phyloP scores from a whole-genome alignment of 176 grass and related monocot genomes.

The Secale cereale region DNA sequence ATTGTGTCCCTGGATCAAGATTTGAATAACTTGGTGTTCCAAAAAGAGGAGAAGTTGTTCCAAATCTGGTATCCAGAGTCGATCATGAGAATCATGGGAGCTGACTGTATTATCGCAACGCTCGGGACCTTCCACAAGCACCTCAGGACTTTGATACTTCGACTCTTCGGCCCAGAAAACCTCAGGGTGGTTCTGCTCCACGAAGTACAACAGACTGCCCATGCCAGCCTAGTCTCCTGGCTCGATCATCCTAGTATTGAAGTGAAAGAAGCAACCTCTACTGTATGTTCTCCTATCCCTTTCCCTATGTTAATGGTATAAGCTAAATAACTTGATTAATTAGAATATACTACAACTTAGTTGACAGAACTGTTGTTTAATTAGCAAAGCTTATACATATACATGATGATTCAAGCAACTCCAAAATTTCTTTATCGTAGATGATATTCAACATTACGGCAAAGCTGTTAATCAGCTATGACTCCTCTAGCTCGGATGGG shows the following conservation, averaged over 20 bases:
- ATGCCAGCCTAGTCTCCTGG: constrained; percentile 37
- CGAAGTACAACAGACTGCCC: constrained; percentile 22
- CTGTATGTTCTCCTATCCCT: background rate
- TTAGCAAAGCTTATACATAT: background rate
- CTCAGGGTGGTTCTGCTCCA: constrained; percentile 20
- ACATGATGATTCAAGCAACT: background rate
- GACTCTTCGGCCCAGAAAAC: constrained; percentile 43
- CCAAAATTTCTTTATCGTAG: background rate
- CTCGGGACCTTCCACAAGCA: constrained; percentile 48
- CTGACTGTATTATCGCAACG: constrained; percentile 19
- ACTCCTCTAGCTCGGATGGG: constrained; percentile 12
- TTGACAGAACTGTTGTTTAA: background rate
- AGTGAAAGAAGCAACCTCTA: constrained; percentile 39
- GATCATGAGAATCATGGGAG: constrained; percentile 46
- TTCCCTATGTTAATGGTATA: no score
- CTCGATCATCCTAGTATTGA: constrained; percentile 12
- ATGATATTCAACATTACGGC: constrained; percentile 65
- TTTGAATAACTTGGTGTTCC: constrained; percentile 33
- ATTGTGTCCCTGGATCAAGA: constrained; percentile 35
- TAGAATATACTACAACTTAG: background rate
- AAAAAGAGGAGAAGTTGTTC: constrained; percentile 50
- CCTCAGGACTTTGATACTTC: constrained; percentile 30
- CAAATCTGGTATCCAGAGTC: constrained; percentile 51
- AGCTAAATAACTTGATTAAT: no score
- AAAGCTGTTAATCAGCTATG: constrained; percentile 56